Evolutionary conservation across 352 stramenopile genomes (phyloP), one percentile per base, ranked within the genome.

Genomic region (Pythium scleroteichum): DNA sequence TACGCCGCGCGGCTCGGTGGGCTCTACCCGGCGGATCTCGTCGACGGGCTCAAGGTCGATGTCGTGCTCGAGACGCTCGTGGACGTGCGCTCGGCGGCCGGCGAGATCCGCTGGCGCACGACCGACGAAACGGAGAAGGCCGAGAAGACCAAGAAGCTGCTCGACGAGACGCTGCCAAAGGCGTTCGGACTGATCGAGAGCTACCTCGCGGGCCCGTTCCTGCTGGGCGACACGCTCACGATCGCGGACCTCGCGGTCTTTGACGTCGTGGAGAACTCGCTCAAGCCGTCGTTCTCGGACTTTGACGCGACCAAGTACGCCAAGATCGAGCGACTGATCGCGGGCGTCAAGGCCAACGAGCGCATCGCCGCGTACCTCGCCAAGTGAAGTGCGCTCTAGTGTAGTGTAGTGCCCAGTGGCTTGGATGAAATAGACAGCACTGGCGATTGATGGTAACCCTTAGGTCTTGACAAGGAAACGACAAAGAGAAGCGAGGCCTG

Each of bases 1-100:
- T 89, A 88, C 51, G 78, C 78, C 2, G 79, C 72, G 23, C 76
- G 78, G 27, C 45, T 90, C 17, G 49, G 59, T n/a, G 82, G 81
- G 0, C 41, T 94, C 10, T 89, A 89, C 54, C 85, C 88, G 24
- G 40, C 66, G 13, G 69, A 89, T 54, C 59, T 72, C 20, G 51
- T 83, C 7, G 40, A 81, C 20, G 76, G 71, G 53, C 81, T 94
- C 20, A 69, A 75, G n/a, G 71, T 81, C 13, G 77, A 85, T 41
- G 78, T 79, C 64, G 42, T 78, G 20, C 71, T 72, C 12, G 70
- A 85, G 50, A 82, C 73, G 38, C 58, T 87, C 16, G 19, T 73
- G 16, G 78, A 86, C 35, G 8, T 84, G 2, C 56, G 57, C 23
- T 40, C 61, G n/a, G 38, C 62, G n/a, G 62, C 72, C 12, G 19